Evolutionary conservation across 208 protist genomes (phyloP).

Genomic region (Crithidia bombi): DNA sequence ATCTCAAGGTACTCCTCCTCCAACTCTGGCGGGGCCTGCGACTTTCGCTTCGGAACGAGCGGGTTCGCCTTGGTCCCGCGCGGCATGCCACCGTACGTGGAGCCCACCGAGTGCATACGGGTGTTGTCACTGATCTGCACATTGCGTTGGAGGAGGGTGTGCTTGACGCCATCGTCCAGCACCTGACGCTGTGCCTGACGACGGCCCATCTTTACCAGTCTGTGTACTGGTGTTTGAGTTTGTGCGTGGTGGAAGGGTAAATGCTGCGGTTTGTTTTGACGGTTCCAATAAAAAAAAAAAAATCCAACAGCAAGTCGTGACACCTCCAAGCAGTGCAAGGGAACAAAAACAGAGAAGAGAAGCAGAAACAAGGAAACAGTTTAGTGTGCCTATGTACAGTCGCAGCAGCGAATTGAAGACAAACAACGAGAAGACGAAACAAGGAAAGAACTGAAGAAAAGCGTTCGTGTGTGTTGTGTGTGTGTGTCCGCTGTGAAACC

Average conservation of each 20-base stretch:
- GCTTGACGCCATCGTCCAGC: neutral
- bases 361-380: neutral
- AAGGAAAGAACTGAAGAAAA: neutral
- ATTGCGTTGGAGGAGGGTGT: constrained; percentile 16
- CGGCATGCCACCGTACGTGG: neutral
- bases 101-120: constrained; percentile 26
- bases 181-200: constrained; percentile 16
- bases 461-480: no score
- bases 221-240: no score
- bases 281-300: constrained; percentile 15
- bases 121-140: constrained; percentile 23
- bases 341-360: neutral
- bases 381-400: neutral
- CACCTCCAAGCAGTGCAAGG: neutral
- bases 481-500: no score
- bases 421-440: neutral
- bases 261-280: neutral
- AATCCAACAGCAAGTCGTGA: neutral
- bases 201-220: constrained; percentile 36
- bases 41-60: constrained; percentile 2
- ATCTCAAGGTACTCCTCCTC: constrained; percentile 28
- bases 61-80: neutral
- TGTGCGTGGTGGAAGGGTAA: no score
- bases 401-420: neutral
- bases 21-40: neutral